phyloP scores from a whole-genome alignment of 352 stramenopile genomes.

The Phytophthora niederhauseri region DNA sequence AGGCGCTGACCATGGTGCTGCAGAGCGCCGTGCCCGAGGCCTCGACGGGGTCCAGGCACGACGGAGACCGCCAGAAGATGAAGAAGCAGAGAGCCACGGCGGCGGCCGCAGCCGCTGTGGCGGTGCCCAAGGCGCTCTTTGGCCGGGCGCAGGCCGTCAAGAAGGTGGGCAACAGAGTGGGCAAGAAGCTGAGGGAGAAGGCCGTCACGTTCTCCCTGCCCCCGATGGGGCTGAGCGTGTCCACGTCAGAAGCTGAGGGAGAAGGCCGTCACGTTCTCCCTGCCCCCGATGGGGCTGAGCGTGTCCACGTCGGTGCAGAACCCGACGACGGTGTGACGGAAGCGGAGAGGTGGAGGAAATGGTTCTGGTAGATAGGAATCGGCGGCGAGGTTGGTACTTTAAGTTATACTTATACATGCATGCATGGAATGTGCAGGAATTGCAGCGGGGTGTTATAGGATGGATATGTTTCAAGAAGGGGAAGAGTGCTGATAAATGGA shows the following conservation, averaged over 20 bases:
- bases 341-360: background rate
- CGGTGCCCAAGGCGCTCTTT: slow-evolving; percentile 58
- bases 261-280: slow-evolving; percentile 70
- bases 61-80: slow-evolving; percentile 23
- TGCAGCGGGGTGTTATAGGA: background rate
- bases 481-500: background rate
- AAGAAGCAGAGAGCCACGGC: slow-evolving; percentile 17
- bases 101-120: slow-evolving; percentile 23
- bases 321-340: slow-evolving; percentile 37
- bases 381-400: slow-evolving; percentile 13
- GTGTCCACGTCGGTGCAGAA: slow-evolving; percentile 68
- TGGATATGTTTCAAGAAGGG: background rate
- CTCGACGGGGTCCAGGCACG: background rate
- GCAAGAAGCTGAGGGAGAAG: slow-evolving; percentile 70
- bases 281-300: slow-evolving; percentile 71
- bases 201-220: slow-evolving; percentile 77
- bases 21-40: slow-evolving; percentile 31
- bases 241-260: slow-evolving; percentile 72
- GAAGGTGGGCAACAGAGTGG: slow-evolving; percentile 60
- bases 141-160: slow-evolving; percentile 62
- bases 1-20: slow-evolving; percentile 55
- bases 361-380: slow-evolving; percentile 9
- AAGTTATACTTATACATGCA: slow-evolving; percentile 25
- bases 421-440: background rate
- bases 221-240: slow-evolving; percentile 68